Evolutionary conservation across 2,329 filamentous ascomycete genomes (phyloP).

Genomic region (Fusarium nodosum): DNA sequence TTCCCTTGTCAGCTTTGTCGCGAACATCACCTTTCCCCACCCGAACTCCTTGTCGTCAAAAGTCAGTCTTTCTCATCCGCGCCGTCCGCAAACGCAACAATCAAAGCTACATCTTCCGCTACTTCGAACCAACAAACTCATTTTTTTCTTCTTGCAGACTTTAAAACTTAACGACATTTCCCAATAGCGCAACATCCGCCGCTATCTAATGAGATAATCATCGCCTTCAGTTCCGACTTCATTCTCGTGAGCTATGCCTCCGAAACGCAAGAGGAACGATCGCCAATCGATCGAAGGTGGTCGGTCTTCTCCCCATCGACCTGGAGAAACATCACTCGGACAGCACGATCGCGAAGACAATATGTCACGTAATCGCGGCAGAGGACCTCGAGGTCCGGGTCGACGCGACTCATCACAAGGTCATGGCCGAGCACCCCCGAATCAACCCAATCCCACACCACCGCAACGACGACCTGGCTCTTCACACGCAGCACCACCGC

Average conservation of each 20-base stretch:
- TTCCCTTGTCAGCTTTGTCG: conserved; percentile 43
- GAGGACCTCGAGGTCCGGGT: conserved; percentile 62
- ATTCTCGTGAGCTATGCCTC: conserved; percentile 62
- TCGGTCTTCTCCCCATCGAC: conserved; percentile 73
- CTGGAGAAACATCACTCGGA: conserved; percentile 66
- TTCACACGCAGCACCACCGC: conserved; percentile 41
- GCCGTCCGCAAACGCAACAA: conserved; percentile 38
- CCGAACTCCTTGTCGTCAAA: conserved; percentile 47
- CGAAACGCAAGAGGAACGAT: conserved; percentile 71
- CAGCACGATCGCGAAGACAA: conserved; percentile 71
- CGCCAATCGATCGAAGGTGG: conserved; percentile 63
- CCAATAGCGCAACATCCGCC: conserved; percentile 20
- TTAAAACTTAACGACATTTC: conserved; percentile 13
- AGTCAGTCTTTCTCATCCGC: conserved; percentile 47
- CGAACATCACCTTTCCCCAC: conserved; percentile 37
- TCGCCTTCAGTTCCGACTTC: conserved; percentile 23
- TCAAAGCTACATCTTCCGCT: conserved; percentile 22
- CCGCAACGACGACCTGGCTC: conserved; percentile 44
- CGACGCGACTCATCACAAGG: conserved; percentile 67
- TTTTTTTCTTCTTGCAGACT: conserved; percentile 26
- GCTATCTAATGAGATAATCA: conserved; percentile 55
- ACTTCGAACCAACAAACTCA: conserved; percentile 36
- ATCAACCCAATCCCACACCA: conserved; percentile 45
- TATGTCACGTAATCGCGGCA: conserved; percentile 61
- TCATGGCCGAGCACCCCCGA: conserved; percentile 48